Conservation (phyloP, 73 alveolate genomes). For the Paramecium sonneborni region DNA sequence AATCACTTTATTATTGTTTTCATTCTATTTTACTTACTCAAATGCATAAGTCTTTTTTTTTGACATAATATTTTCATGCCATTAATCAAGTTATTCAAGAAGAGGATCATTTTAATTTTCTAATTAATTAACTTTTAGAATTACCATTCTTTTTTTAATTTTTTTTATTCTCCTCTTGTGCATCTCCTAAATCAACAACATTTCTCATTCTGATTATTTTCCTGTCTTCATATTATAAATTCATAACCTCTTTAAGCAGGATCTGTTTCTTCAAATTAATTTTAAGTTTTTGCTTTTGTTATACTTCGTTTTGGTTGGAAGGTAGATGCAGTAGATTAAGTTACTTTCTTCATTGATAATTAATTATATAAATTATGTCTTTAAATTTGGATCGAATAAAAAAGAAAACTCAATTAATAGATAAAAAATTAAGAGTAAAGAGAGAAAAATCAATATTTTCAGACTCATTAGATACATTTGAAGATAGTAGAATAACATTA, state of each 20-base stretch:
- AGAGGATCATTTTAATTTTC: not conserved
- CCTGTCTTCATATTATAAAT: constrained; percentile 6
- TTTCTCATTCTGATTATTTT: constrained; percentile 52
- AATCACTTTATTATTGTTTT: not conserved
- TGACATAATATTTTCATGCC: constrained; percentile 49
- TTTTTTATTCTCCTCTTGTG: not conserved
- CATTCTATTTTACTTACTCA: not conserved
- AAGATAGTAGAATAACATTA: not conserved
- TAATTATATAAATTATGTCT: not conserved
- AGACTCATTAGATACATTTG: not conserved
- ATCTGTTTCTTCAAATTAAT: constrained; percentile 53
- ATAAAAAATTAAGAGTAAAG: too few relatives aligned
- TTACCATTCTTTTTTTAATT: not conserved
- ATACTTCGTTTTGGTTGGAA: not conserved
- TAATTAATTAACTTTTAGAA: not conserved
- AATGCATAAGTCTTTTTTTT: constrained; percentile 18
- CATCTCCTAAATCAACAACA: constrained; percentile 52
- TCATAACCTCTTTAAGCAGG: constrained; percentile 19
- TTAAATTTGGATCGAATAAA: not conserved
- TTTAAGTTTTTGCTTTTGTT: not conserved
- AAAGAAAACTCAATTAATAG: not conserved
- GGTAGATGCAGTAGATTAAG: not conserved
- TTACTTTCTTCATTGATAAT: not conserved
- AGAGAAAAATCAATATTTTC: too few relatives aligned
- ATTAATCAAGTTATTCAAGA: constrained; percentile 36